These are phyloP conservation scores for Cryptococcus floricola DNA, from an alignment of 1,284 basidiomycete genomes.

Conservation along the genomic window DNA sequence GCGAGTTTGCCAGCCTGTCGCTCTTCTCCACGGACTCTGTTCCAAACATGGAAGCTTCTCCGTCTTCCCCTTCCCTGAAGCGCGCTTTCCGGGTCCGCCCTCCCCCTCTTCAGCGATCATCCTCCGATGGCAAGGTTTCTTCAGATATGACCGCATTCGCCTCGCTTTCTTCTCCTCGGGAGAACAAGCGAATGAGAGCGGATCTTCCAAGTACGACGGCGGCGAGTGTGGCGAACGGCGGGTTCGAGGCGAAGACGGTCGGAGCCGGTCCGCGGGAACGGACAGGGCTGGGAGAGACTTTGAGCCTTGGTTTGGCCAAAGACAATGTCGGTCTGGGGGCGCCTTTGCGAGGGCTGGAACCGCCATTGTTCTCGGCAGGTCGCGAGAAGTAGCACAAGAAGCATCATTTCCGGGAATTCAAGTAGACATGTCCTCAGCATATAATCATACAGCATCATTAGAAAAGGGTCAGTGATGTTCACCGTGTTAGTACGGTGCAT, in stretches of 20 bases:
- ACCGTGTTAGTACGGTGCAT: no score
- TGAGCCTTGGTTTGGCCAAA: no score
- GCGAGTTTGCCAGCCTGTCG: conserved; percentile 16
- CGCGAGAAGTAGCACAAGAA: no score
- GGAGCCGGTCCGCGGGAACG: not conserved
- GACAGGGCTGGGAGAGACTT: no score
- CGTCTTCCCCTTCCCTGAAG: not conserved
- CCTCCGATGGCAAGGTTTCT: not conserved
- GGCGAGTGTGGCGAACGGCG: not conserved
- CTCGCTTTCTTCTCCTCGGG: not conserved
- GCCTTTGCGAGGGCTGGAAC: no score
- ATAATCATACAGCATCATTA: no score
- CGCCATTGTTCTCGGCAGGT: no score
- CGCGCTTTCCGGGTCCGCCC: not conserved
- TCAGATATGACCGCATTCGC: not conserved
- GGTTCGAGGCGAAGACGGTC: not conserved
- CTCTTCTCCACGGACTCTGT: not conserved
- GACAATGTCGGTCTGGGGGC: no score
- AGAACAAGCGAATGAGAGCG: not conserved
- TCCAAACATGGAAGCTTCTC: not conserved
- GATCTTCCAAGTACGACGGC: not conserved
- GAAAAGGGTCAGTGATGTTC: no score
- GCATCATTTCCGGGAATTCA: no score
- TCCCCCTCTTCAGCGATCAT: not conserved
- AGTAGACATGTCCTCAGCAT: no score